phyloP scores from a whole-genome alignment of 306 rosid species.

The Hippophae gyantsensis region DNA sequence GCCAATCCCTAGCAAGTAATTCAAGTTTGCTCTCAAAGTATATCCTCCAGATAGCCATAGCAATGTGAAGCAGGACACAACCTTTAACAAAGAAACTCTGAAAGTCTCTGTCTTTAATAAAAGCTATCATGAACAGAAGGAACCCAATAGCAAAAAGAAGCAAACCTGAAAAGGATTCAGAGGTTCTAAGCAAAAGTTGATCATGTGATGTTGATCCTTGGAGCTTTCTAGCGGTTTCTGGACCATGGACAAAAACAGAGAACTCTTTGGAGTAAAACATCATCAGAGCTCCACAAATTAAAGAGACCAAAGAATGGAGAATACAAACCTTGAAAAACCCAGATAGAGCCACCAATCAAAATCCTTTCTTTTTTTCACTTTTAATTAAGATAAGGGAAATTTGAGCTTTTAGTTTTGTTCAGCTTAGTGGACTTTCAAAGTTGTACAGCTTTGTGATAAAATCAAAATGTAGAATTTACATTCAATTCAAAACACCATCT shows the following conservation, averaged over 20 bases:
- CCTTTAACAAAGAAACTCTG: conserved; percentile 90
- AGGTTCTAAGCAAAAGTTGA: conserved; percentile 57
- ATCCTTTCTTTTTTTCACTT: background rate
- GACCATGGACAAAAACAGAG: conserved; percentile 57
- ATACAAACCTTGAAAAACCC: conserved; percentile 54
- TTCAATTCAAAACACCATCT: background rate
- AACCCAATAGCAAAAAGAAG: conserved; percentile 62
- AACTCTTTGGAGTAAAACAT: conserved; percentile 58
- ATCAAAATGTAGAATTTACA: background rate
- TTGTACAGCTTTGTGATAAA: background rate
- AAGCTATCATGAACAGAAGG: conserved; percentile 70
- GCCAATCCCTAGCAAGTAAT: conserved; percentile 63
- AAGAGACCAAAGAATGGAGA: conserved; percentile 69
- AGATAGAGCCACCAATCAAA: conserved; percentile 43
- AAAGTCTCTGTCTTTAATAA: conserved; percentile 71
- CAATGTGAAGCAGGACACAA: conserved; percentile 67
- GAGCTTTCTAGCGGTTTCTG: conserved; percentile 57
- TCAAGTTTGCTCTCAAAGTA: conserved; percentile 52
- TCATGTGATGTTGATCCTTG: conserved; percentile 87
- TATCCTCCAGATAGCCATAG: conserved; percentile 83
- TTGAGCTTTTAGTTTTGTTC: background rate
- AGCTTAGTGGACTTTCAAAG: background rate
- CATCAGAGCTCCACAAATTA: conserved; percentile 67
- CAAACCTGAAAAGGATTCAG: conserved; percentile 83
- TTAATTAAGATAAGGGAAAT: background rate